phyloP scores from a whole-genome alignment of 78 protist species.

The Chrysochromulina parva region DNA sequence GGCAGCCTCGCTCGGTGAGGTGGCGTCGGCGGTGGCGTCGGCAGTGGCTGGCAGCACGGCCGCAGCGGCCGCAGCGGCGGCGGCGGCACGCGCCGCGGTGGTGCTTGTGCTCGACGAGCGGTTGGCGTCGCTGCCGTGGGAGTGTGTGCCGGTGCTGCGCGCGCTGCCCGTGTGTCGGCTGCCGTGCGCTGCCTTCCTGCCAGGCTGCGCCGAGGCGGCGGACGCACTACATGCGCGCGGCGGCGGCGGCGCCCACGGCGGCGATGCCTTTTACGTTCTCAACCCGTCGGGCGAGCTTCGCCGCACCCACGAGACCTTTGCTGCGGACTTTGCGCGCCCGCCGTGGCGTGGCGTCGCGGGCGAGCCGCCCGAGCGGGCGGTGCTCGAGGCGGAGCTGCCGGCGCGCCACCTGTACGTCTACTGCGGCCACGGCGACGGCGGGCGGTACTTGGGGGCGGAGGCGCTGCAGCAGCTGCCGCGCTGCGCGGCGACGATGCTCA shows the following conservation, averaged over 20 bases:
- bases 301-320: conserved; percentile 44
- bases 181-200: background rate
- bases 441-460: conserved; percentile 55
- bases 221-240: no score
- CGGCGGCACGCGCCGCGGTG: conserved; percentile 42
- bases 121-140: conserved; percentile 52
- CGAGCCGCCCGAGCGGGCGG: conserved; percentile 30
- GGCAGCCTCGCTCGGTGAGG: no score
- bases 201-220: background rate
- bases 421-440: conserved; percentile 81
- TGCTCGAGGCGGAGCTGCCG: conserved; percentile 43
- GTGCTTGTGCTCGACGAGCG: conserved; percentile 56
- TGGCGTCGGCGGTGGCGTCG: no score
- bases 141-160: background rate
- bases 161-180: background rate
- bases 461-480: conserved; percentile 40
- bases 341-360: conserved; percentile 68
- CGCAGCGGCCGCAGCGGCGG: no score
- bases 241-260: no score
- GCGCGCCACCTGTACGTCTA: conserved; percentile 53
- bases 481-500: conserved; percentile 62
- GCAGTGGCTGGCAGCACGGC: no score
- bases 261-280: conserved; percentile 45
- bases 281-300: conserved; percentile 64
- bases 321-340: background rate